phyloP scores from a whole-genome alignment of 1,284 basidiomycete genomes.

The Ganoderma meredithae region DNA sequence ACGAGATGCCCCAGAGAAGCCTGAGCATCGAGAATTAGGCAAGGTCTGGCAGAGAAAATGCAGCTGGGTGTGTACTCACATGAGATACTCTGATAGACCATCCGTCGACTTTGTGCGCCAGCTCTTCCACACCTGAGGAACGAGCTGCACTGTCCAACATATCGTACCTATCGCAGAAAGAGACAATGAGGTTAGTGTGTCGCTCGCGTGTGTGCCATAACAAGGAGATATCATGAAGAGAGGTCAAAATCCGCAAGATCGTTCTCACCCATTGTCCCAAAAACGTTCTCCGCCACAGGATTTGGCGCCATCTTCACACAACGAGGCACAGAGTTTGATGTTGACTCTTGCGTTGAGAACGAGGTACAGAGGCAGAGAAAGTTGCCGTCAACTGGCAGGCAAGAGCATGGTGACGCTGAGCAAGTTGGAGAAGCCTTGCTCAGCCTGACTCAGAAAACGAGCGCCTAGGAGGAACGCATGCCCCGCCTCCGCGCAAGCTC shows the following conservation, averaged over 20 bases:
- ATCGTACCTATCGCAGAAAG: slow-evolving; percentile 55
- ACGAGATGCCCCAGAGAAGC: slow-evolving; percentile 71
- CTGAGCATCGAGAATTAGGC: slow-evolving; percentile 41
- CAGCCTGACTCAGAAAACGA: not conserved
- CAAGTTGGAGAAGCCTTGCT: not conserved
- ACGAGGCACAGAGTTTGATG: not conserved
- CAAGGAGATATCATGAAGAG: not conserved
- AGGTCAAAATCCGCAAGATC: not conserved
- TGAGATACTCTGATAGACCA: slow-evolving; percentile 75
- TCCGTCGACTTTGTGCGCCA: slow-evolving; percentile 76
- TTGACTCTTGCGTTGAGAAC: no score
- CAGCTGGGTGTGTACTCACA: slow-evolving; percentile 50
- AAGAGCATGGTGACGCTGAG: not conserved
- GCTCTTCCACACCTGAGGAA: slow-evolving; percentile 83
- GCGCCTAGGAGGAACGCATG: not conserved
- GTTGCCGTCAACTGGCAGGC: not conserved
- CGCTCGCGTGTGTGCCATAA: not conserved
- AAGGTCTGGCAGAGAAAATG: not conserved
- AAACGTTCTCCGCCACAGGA: slow-evolving; percentile 60
- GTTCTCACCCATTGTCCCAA: slow-evolving; percentile 62
- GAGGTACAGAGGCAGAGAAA: not conserved
- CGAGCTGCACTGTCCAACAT: slow-evolving; percentile 74
- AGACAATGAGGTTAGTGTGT: not conserved
- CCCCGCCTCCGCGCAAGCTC: not conserved
- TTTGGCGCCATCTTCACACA: slow-evolving; percentile 45